phyloP scores from a whole-genome alignment of 352 stramenopile genomes.

The Pythium rhizo-oryzae region DNA sequence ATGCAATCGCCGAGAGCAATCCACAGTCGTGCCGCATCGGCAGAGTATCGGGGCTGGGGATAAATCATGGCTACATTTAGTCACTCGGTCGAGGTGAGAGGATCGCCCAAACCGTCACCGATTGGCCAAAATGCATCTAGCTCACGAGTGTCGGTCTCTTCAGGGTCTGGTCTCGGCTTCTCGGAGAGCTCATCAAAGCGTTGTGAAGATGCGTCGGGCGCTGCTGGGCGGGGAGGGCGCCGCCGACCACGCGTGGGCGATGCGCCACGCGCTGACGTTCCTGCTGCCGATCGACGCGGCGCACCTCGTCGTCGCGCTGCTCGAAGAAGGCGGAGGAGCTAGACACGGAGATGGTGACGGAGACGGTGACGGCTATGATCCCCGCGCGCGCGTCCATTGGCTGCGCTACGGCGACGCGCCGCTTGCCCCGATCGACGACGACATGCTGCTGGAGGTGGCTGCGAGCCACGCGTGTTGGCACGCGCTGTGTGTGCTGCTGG shows the following conservation, averaged over 20 bases:
- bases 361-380: no score
- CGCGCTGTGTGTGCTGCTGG: background rate
- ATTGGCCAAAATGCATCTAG: no score
- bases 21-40: no score
- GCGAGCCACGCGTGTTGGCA: constrained; percentile 1
- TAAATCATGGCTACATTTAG: no score
- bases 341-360: no score
- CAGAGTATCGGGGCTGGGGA: no score
- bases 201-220: background rate
- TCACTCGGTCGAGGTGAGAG: no score
- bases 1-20: no score
- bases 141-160: no score
- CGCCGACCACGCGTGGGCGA: constrained; percentile 2
- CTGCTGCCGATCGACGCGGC: background rate
- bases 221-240: background rate
- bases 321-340: background rate
- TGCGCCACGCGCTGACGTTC: background rate
- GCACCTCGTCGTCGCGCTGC: background rate
- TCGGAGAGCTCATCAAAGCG: no score
- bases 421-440: background rate
- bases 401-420: constrained; percentile 2
- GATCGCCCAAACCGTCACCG: no score
- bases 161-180: no score
- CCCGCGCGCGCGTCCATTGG: constrained; percentile 1
- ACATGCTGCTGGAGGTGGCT: background rate